Percentiles rank a stretch among this genome's conserved stretches.
phyloP scores from a whole-genome alignment of 2,329 filamentous ascomycete genomes.

The Neopestalotiopsis clavispora region DNA sequence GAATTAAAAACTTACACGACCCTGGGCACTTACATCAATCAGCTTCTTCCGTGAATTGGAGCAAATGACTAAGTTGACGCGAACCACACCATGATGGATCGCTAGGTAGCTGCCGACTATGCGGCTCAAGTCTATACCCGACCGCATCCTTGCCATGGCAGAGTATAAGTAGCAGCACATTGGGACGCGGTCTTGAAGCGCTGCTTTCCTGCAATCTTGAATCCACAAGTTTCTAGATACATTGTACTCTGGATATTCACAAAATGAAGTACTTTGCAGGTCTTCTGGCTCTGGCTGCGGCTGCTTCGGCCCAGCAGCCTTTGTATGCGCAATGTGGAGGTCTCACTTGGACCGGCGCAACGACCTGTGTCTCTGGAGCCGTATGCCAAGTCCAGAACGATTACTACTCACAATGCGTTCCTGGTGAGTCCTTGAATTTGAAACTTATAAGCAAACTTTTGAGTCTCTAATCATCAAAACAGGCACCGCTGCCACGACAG shows the following conservation, averaged over 20 bases:
- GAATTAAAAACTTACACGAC: neutral
- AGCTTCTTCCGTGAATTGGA: neutral
- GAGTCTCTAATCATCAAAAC: neutral
- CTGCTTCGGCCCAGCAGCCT: slow-evolving; percentile 27
- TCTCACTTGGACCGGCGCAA: slow-evolving; percentile 35
- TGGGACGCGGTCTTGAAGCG: neutral
- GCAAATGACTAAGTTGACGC: neutral
- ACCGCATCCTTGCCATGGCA: neutral
- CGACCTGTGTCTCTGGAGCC: slow-evolving; percentile 34
- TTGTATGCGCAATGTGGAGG: slow-evolving; percentile 43
- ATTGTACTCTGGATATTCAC: neutral
- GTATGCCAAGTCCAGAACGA: slow-evolving; percentile 37
- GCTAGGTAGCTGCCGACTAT: neutral
- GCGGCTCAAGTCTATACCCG: slow-evolving; percentile 1
- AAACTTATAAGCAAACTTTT: too few species aligned
- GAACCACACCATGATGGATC: neutral
- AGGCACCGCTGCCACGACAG: slow-evolving; percentile 17
- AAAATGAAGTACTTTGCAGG: slow-evolving; percentile 31
- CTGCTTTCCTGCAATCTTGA: neutral
- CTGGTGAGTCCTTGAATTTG: slow-evolving; percentile 22
- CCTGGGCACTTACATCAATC: neutral
- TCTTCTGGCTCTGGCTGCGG: slow-evolving; percentile 27
- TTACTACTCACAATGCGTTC: slow-evolving; percentile 43
- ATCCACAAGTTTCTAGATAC: neutral
- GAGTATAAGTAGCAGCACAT: slow-evolving; percentile 9